Conservation (phyloP, 2,329 filamentous ascomycete species). For the Tolypocladium tundrense region DNA sequence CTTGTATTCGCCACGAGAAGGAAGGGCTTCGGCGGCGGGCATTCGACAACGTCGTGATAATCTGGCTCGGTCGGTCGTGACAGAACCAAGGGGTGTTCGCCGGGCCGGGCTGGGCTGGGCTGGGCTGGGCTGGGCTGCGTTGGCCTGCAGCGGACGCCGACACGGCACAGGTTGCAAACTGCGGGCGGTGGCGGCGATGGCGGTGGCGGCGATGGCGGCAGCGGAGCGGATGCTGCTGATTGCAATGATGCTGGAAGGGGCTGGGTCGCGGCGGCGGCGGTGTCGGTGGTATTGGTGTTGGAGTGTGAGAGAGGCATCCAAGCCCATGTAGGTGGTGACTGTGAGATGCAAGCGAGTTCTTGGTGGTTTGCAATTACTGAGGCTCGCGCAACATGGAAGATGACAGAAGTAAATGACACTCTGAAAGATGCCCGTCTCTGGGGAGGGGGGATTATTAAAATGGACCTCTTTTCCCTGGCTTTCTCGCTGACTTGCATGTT, state of each 20-base stretch:
- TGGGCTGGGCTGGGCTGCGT: not conserved
- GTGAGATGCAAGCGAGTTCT: not conserved
- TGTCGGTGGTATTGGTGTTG: not conserved
- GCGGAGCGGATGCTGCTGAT: not conserved
- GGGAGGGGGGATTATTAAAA: not conserved
- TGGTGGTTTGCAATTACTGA: not conserved
- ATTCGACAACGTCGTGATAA: not conserved
- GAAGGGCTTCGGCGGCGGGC: not conserved
- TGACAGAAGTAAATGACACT: not conserved
- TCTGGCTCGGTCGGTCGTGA: not conserved
- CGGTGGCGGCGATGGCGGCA: not conserved
- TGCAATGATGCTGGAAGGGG: not conserved
- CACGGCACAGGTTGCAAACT: not conserved
- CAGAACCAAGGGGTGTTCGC: not conserved
- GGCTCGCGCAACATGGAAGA: not conserved
- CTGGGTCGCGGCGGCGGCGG: not conserved
- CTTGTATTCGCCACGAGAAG: not conserved
- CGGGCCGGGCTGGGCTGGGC: not conserved
- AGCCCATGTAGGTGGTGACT: not conserved
- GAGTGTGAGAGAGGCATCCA: not conserved
- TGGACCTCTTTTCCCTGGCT: not conserved
- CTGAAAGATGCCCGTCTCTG: not conserved
- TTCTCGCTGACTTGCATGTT: not conserved
- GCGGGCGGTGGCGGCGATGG: not conserved
- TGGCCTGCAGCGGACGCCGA: not conserved